Base-by-base conservation (phyloP, 2,329 filamentous ascomycete species). In the Purpureocillium takamizusanense region DNA sequence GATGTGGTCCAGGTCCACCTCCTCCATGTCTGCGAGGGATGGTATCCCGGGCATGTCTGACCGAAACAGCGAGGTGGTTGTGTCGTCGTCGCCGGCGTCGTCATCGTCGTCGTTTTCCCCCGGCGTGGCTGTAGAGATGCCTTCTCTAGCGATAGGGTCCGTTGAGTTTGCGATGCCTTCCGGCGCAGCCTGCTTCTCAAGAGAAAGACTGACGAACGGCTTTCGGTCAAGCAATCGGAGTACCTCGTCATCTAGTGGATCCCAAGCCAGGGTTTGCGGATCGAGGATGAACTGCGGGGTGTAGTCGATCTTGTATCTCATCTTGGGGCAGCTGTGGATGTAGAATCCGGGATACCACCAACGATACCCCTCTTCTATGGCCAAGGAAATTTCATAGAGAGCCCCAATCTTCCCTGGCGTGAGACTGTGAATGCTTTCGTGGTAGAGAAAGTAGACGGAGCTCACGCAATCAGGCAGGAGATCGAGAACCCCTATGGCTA, bases 291-390 rank as follows among this genome's bases (percentile, higher is more conserved):
- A 76, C 52, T 87, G 83, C 2, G 84, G 85, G 10, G 70, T 67
- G 55, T 85, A 92, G 52, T 88, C 81, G 41, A 80, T 82, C 65
- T 92, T 92, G 66, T 92, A 92, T 49, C 72, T 70, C 86, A 92
- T 90, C 65, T 92, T 92, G 38, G 74, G 69, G 51, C 85, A 90
- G 39, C 66, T 78, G 56, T 89, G 84, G 42, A 92, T 90, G 51
- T 90, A 92, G 58, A 79, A 90, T 6, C 86, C 80, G 6, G 72
- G 81, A 60, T 90, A 92, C 73, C 86, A 92, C 68, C 77, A 87
- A 32, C 72, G 63, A 50, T 89, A 88, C 0, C 76, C 80, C 6
- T 66, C 67, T 51, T 90, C 84, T 3, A 70, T 61, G 0, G 85
- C 81, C 21, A 92, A 57, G 0, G 78, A 68, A 43, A 86, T 83